A percentile compares a stretch with the other conserved stretches of the same genome.
Evolutionary conservation across 225 moss, liverwort and hornwort species (phyloP).

Genomic region (Neckera pumila): DNA sequence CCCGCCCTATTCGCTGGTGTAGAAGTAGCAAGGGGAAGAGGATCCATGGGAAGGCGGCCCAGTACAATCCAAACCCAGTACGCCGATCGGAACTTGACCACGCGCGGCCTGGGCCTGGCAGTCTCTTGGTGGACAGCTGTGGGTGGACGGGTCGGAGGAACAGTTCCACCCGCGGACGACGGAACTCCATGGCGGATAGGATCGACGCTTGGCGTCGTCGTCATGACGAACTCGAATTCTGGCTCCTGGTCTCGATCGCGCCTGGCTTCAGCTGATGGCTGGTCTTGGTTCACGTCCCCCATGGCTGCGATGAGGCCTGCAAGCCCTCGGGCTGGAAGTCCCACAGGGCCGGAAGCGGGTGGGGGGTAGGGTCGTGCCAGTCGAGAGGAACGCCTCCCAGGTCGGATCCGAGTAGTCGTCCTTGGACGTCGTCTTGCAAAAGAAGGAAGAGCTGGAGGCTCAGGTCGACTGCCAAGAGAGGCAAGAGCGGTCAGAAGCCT

Average conservation of each 20-base stretch:
- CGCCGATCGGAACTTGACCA: not conserved
- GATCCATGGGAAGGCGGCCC: not conserved
- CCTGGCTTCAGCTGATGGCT: not conserved
- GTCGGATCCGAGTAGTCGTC: no score
- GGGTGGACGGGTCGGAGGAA: not conserved
- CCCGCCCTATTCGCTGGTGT: no score
- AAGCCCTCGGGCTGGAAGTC: no score
- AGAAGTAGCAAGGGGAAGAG: no score
- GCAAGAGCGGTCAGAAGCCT: accelerated
- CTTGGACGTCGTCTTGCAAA: not conserved
- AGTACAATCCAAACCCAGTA: not conserved
- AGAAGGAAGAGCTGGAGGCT: not conserved
- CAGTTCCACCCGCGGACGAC: not conserved
- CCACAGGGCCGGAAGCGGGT: not conserved
- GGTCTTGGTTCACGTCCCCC: not conserved
- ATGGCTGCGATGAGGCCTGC: not conserved
- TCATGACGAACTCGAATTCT: not conserved
- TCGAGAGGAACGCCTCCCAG: no score
- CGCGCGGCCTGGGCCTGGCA: not conserved
- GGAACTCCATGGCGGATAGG: not conserved
- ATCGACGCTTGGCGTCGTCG: not conserved
- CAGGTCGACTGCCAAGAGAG: no score
- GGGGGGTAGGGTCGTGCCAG: no score
- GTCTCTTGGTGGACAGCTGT: not conserved
- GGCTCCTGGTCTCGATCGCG: not conserved